Evolutionary conservation across 495 filamentous ascomycete species (phyloP), one percentile per base, ranked within the genome.

Genomic region (Diplogelasinospora grovesii): DNA sequence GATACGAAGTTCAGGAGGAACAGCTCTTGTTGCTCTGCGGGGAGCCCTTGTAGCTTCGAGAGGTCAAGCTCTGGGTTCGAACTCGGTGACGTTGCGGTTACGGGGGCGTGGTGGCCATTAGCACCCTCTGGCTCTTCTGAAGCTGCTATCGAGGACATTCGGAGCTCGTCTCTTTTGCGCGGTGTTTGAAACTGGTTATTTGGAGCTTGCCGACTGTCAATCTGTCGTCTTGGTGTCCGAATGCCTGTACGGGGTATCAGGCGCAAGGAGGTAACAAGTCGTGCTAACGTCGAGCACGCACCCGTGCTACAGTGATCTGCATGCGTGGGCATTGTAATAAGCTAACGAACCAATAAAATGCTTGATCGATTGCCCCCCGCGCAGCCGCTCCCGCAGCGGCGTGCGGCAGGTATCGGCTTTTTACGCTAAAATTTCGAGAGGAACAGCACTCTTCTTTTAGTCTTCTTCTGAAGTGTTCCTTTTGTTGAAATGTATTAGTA

Each of bases 1-100:
- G 86, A 82, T 21, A 89, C 82, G 59, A 95, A 96, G 28, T 82
- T 93, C 37, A 97, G 70, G 43, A 99, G 75, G 59, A 88, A 89
- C 15, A 97, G 78, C 52, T 95, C 88, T 62, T 97, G 93, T 56
- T 99, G 90, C 68, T 97, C 92, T 22, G 87, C 83, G 41, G 90
- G 83, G 39, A 97, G 80, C 33, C 85, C 76, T 63, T 94, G 83
- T 35, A 99, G 79, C 65, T 92, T 94, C 36, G 77, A 60, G 49
- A 94, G 60, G 57, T 99, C 89, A 56, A 99, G 81, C 68, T 92
- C 78, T 30, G 71, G 73, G 48, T 68, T 64, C 35, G 62, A 51
- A 29, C 41, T 63, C 3, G 65, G 54, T 30, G 55, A 51, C 23
- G 63, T 59, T 25, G 61, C 46, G 22, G 55, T 48, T 19, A 38